Conservation (phyloP, 306 rosid species). For the Glycine latifolia region DNA sequence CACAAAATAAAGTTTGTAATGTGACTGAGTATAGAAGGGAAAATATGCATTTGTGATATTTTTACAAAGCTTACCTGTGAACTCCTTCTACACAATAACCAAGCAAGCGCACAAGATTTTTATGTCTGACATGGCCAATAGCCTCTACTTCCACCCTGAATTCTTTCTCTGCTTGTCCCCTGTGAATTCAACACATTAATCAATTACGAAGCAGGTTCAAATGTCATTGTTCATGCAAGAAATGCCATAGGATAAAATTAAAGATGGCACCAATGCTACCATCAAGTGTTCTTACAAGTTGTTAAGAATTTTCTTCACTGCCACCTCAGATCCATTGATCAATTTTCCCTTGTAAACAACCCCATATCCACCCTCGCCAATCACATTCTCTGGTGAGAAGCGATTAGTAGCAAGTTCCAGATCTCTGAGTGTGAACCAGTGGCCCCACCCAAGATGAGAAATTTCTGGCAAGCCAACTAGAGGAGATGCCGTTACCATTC, state of each 20-base stretch:
- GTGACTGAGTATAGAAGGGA: not conserved
- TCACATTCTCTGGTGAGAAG: conserved; percentile 76
- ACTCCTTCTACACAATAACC: conserved; percentile 98
- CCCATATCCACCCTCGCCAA: conserved; percentile 98
- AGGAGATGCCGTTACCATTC: conserved; percentile 85
- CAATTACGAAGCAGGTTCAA: conserved; percentile 21
- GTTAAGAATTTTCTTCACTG: conserved; percentile 90
- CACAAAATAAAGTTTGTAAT: conserved; percentile 4
- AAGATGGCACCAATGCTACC: conserved; percentile 14
- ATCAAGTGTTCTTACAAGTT: conserved; percentile 73
- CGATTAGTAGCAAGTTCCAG: conserved; percentile 83
- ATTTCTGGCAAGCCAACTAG: conserved; percentile 83
- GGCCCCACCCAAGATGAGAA: conserved; percentile 99
- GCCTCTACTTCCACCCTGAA: conserved; percentile 99
- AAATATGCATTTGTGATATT: conserved; percentile 4
- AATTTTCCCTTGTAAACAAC: conserved; percentile 87
- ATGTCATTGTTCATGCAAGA: conserved; percentile 23
- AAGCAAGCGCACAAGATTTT: conserved; percentile 90
- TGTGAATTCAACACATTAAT: conserved; percentile 43
- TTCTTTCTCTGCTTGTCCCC: conserved; percentile 99
- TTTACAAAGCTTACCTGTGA: conserved; percentile 68
- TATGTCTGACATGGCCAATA: conserved; percentile 94
- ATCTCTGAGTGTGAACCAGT: conserved; percentile 97
- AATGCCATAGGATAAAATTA: conserved; percentile 10
- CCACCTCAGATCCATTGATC: conserved; percentile 95